Evolutionary conservation across 225 moss, liverwort and hornwort species (phyloP).

Genomic region (Bryoerythrophyllum caledonicum): DNA sequence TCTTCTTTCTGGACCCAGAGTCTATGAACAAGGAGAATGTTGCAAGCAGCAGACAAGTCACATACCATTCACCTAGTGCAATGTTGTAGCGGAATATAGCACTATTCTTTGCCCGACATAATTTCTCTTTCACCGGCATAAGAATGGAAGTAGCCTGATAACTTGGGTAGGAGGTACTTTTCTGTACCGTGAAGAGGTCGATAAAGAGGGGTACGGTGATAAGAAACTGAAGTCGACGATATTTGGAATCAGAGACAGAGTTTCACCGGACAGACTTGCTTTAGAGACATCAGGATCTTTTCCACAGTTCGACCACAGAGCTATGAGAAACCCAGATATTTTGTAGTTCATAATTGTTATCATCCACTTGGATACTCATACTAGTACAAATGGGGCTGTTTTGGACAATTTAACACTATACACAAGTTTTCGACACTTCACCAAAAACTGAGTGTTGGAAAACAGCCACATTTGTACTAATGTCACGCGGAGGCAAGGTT

Average conservation of each 20-base stretch:
- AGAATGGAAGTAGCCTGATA: too few species aligned
- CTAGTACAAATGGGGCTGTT: too few species aligned
- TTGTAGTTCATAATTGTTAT: slow-evolving; percentile 56
- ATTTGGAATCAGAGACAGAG: background rate
- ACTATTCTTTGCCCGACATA: background rate
- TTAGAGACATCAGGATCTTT: too few species aligned
- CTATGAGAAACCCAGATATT: background rate
- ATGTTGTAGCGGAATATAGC: background rate
- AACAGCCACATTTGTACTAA: too few species aligned
- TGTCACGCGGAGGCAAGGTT: slow-evolving; percentile 50
- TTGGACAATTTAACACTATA: too few species aligned
- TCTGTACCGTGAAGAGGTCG: background rate
- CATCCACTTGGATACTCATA: slow-evolving; percentile 60
- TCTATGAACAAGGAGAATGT: background rate
- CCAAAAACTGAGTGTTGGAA: too few species aligned
- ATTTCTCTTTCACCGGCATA: background rate
- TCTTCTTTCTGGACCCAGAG: slow-evolving; percentile 46
- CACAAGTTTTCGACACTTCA: too few species aligned
- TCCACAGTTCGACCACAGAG: too few species aligned
- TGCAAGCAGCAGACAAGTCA: background rate
- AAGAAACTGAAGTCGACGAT: background rate
- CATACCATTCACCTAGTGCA: background rate
- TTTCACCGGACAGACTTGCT: background rate
- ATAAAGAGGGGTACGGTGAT: background rate
- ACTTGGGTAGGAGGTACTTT: background rate